Percentiles rank a stretch among this genome's conserved stretches.
Conservation (phyloP, 2,329 filamentous ascomycete genomes). For the Pseudocercospora cruenta region DNA sequence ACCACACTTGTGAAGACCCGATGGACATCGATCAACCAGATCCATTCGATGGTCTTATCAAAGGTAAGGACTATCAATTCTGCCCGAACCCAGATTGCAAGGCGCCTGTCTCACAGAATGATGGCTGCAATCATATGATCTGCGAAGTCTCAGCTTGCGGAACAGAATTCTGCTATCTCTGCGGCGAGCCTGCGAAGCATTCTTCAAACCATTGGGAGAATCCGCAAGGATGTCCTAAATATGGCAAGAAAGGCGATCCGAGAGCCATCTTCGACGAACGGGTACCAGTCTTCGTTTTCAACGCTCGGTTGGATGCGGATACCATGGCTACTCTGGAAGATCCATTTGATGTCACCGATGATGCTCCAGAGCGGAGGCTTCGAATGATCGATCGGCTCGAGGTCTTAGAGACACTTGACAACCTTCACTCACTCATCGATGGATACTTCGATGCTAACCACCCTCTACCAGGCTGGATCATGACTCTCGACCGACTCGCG, state of each 20-base stretch:
- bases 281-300: neutral
- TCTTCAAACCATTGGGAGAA: too few species aligned
- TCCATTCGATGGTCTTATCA: too few species aligned
- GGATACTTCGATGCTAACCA: neutral
- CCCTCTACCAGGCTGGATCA: neutral
- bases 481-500: neutral
- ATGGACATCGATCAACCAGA: too few species aligned
- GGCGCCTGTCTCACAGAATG: too few species aligned
- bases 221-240: neutral
- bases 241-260: neutral
- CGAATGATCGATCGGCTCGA: neutral
- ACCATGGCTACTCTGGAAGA: neutral
- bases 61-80: too few species aligned
- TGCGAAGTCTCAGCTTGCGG: too few species aligned
- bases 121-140: too few species aligned
- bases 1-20: too few species aligned
- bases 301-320: neutral
- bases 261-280: neutral
- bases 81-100: too few species aligned
- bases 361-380: neutral
- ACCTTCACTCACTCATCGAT: neutral
- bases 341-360: neutral
- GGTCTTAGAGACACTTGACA: neutral
- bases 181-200: too few species aligned
- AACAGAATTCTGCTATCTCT: too few species aligned